Evolutionary conservation across 2,329 filamentous ascomycete genomes (phyloP), one percentile per base, ranked within the genome.

Genomic region (Metarhizium rileyi): DNA sequence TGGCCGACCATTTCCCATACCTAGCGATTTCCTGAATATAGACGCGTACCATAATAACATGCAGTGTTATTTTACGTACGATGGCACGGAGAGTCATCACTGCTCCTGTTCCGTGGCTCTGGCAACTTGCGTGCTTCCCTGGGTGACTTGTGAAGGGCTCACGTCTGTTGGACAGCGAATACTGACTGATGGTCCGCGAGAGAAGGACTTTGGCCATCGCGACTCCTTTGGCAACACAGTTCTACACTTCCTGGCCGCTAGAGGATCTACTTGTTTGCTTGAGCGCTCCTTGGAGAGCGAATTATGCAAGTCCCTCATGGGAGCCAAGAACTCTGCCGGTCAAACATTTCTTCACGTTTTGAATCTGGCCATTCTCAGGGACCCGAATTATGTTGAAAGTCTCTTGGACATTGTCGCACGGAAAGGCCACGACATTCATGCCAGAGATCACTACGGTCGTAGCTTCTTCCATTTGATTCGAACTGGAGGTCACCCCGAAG

Each of bases 301-400:
- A 2, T 48, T 51, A 1, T 57, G 49, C 47, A 41, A 47, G 0
- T 30, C 50, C n/a, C 48, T 64, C 6, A 49, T 66, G 18, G 59
- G 61, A 25, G 45, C 46, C 2, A 58, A 50, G 25, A 77, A 77
- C 55, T 69, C 64, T 5, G 71, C 67, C 1, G 68, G 68, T 2
- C 74, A 77, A 59, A 76, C 72, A 0, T 75, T 77, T 30, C 59
- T 78, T 25, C 71, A 77, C 44, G 62, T 74, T 1, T 56, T 76
- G 10, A 58, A 63, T 5, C 56, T 54, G 1, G 51, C 52, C 2
- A 71, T 70, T 65, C 67, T 72, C 42, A 14, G 45, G 0, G 53
- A 59, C 25, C 14, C 64, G 6, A 42, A 56, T 2, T 49, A 51
- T 1, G 59, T 75, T 26, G 50, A 42, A 0, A 50, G 59, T 3